phyloP scores from a whole-genome alignment of 768 basidiomycete species.

The Boletus rex-veris region DNA sequence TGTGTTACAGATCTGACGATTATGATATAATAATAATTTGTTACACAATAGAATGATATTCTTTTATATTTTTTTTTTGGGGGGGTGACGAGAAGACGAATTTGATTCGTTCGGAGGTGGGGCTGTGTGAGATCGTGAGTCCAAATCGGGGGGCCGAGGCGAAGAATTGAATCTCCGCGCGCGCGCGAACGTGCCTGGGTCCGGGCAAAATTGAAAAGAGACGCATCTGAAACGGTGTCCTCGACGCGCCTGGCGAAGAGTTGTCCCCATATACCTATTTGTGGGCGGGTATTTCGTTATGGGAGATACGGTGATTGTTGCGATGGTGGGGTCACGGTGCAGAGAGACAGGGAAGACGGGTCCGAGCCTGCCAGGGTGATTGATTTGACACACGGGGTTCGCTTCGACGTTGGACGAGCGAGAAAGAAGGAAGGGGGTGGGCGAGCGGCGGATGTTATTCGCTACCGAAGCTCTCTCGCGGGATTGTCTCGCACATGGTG shows the following conservation, averaged over 20 bases:
- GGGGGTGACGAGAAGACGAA: conserved; percentile 20
- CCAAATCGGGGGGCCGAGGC: conserved; percentile 21
- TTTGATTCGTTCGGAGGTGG: conserved; percentile 17
- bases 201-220: conserved; percentile 22
- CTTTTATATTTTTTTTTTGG: conserved; percentile 1
- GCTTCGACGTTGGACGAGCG: conserved; percentile 22
- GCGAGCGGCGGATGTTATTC: conserved; percentile 28
- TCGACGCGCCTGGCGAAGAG: conserved; percentile 18
- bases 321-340: conserved; percentile 5
- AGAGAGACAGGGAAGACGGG: conserved; percentile 7
- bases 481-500: conserved; percentile 28
- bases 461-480: conserved; percentile 36
- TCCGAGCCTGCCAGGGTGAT: conserved; percentile 8
- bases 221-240: conserved; percentile 30
- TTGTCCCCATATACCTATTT: conserved; percentile 25
- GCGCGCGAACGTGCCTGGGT: conserved; percentile 22
- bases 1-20: too few relatives aligned
- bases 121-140: conserved; percentile 23
- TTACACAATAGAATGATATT: neutral
- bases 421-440: neutral
- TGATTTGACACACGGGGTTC: conserved; percentile 6
- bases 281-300: conserved; percentile 17
- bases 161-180: conserved; percentile 24
- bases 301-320: conserved; percentile 17
- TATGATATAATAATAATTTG: neutral